Conservation (phyloP, 1,139 yeast genomes). For the Sugiyamaella paludigena region DNA sequence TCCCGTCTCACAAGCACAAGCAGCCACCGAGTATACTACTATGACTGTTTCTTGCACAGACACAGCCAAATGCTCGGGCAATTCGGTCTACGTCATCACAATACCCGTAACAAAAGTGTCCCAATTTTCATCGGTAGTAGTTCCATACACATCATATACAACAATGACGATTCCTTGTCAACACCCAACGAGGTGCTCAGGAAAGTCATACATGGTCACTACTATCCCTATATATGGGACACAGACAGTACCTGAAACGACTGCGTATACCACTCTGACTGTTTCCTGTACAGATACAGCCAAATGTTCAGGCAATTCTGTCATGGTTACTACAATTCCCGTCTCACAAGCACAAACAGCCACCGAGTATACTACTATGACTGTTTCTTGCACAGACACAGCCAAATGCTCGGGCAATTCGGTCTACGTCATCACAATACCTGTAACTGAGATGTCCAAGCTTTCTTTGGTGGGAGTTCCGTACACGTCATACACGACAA, state of each 20-base stretch:
- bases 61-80: slow-evolving; percentile 9
- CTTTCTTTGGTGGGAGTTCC: background rate
- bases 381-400: slow-evolving; percentile 7
- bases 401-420: slow-evolving; percentile 1
- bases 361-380: slow-evolving; percentile 1
- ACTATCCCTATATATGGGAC: slow-evolving; percentile 1
- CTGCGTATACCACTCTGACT: background rate
- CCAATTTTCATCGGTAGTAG: background rate
- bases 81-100: slow-evolving; percentile 4
- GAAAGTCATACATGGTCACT: slow-evolving; percentile 3
- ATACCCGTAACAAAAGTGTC: slow-evolving; percentile 4
- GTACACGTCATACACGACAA: slow-evolving; percentile 9
- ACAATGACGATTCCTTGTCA: slow-evolving; percentile 11
- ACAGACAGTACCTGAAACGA: background rate
- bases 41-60: slow-evolving; percentile 9
- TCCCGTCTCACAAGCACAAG: slow-evolving; percentile 7
- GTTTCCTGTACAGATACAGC: slow-evolving; percentile 2
- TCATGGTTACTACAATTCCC: slow-evolving; percentile 1
- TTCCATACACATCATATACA: slow-evolving; percentile 8
- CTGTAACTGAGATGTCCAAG: background rate
- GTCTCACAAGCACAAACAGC: background rate
- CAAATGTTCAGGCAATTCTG: background rate
- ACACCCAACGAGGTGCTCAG: background rate
- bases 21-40: slow-evolving; percentile 1
- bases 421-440: slow-evolving; percentile 6